These are phyloP conservation scores for Auriculariales sp. DNA, from an alignment of 768 basidiomycete genomes.

Conservation along the genomic window DNA sequence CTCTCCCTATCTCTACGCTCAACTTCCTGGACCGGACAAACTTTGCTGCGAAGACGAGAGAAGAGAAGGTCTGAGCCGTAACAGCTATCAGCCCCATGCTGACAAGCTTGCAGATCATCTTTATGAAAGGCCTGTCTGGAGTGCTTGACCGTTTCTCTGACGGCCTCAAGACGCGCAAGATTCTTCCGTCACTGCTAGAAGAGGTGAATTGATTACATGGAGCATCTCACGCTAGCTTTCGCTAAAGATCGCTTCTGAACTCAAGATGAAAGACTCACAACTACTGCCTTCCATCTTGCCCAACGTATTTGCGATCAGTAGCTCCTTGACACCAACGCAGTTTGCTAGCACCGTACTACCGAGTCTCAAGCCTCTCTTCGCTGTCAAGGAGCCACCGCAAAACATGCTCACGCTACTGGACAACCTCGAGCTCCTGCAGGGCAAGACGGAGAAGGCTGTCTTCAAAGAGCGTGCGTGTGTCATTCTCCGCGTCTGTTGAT, in stretches of 20 bases:
- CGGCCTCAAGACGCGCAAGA: slow-evolving; percentile 72
- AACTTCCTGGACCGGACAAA: slow-evolving; percentile 93
- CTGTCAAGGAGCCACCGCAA: slow-evolving; percentile 87
- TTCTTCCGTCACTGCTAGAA: slow-evolving; percentile 83
- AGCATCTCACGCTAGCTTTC: not conserved
- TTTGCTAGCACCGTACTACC: slow-evolving; percentile 76
- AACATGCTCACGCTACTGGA: slow-evolving; percentile 92
- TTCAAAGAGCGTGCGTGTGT: slow-evolving; percentile 72
- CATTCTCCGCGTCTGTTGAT: not conserved
- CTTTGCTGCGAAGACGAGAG: slow-evolving; percentile 84
- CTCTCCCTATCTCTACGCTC: slow-evolving; percentile 86
- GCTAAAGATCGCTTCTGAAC: not conserved
- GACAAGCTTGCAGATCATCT: slow-evolving; percentile 44
- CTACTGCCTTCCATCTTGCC: slow-evolving; percentile 91
- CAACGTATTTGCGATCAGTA: slow-evolving; percentile 85
- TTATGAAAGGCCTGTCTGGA: slow-evolving; percentile 76
- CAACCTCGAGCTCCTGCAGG: slow-evolving; percentile 73
- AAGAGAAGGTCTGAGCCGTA: slow-evolving; percentile 48
- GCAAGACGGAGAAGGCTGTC: slow-evolving; percentile 71
- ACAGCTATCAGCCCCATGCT: not conserved
- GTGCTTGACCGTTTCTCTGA: slow-evolving; percentile 82
- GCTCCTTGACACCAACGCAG: slow-evolving; percentile 57
- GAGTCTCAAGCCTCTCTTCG: slow-evolving; percentile 79
- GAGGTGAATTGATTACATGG: slow-evolving; percentile 39
- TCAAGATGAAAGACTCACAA: slow-evolving; percentile 83